These are phyloP conservation scores for Polytrichum formosum DNA, from an alignment of 225 moss, liverwort and hornwort species.

Conservation along the genomic window DNA sequence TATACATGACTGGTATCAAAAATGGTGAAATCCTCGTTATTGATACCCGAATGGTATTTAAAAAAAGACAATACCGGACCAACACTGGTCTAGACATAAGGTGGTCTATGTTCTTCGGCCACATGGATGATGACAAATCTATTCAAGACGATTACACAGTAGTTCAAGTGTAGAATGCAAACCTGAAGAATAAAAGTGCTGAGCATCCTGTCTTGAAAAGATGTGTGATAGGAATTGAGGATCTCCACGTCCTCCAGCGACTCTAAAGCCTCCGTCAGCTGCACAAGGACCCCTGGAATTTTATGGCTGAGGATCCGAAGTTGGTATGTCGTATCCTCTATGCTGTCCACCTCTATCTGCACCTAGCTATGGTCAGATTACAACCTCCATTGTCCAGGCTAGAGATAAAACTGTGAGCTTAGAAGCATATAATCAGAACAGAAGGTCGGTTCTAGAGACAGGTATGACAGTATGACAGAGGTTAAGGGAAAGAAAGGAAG, in stretches of 20 bases:
- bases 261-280: constrained; percentile 40
- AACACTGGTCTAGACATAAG: too few species aligned
- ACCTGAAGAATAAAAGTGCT: constrained; percentile 51
- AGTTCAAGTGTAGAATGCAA: neutral
- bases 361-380: neutral
- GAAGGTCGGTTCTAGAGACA: neutral
- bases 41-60: too few species aligned
- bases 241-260: constrained; percentile 31
- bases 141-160: too few species aligned
- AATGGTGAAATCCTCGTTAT: too few species aligned
- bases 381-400: too few species aligned
- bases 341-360: constrained; percentile 43
- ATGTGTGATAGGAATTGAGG: constrained; percentile 37
- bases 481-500: too few species aligned
- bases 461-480: neutral
- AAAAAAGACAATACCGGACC: too few species aligned
- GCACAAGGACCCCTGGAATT: constrained; percentile 39
- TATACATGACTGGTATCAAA: too few species aligned
- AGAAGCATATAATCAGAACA: neutral
- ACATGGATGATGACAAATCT: too few species aligned
- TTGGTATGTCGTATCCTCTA: constrained; percentile 37
- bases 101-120: too few species aligned
- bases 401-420: neutral
- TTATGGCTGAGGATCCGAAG: constrained; percentile 40
- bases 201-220: constrained; percentile 48